These are phyloP conservation scores for Metschnikowia cerradonensis DNA, from an alignment of 805 yeast species.

Conservation along the genomic window DNA sequence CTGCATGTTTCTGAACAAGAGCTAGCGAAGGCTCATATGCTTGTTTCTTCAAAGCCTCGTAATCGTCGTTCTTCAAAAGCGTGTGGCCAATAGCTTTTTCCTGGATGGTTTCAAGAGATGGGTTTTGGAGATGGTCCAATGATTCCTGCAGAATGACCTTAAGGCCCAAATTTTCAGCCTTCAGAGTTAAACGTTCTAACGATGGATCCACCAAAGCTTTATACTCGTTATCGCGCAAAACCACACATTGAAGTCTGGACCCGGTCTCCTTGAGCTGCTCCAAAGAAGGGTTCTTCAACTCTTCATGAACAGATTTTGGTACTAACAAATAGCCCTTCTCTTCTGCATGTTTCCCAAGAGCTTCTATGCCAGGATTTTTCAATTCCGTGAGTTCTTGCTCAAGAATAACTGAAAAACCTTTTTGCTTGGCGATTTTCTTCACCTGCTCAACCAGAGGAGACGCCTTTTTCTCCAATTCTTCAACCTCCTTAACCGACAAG, in stretches of 20 bases:
- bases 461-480: conserved; percentile 24
- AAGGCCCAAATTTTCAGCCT: conserved; percentile 4
- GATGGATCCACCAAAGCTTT: conserved; percentile 8
- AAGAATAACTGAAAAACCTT: conserved; percentile 9
- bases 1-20: conserved; percentile 34
- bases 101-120: conserved; percentile 15
- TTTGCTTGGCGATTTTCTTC: not conserved
- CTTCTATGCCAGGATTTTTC: conserved; percentile 11
- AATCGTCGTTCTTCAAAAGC: conserved; percentile 17
- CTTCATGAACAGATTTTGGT: conserved; percentile 5
- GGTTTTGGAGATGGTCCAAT: conserved; percentile 7
- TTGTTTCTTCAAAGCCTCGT: conserved; percentile 10
- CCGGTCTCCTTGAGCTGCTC: conserved; percentile 18
- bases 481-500: conserved; percentile 27
- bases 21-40: conserved; percentile 22
- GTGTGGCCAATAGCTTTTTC: conserved; percentile 17
- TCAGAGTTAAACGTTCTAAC: conserved; percentile 3
- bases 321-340: conserved; percentile 10
- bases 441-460: conserved; percentile 7
- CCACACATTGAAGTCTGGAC: conserved; percentile 3
- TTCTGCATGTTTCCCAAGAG: conserved; percentile 8
- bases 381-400: conserved; percentile 8
- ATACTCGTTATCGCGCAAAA: conserved; percentile 13
- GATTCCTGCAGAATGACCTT: conserved; percentile 5
- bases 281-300: conserved; percentile 18